Evolutionary conservation across 345 rosid species (phyloP), one percentile per base, ranked within the genome.

Genomic region (Eucalyptus sideroxylon): DNA sequence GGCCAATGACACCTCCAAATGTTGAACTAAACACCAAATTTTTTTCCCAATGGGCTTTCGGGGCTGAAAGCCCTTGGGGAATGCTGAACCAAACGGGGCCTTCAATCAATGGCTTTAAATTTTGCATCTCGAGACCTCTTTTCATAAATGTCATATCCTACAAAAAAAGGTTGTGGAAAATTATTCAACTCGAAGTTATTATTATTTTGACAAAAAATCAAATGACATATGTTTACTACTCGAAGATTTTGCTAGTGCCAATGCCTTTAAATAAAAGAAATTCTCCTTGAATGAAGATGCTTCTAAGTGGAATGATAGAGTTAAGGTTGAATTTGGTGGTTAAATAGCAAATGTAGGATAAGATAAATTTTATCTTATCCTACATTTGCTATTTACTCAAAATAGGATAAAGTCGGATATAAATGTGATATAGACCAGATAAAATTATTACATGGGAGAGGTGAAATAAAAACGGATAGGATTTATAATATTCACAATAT

Each of bases 391-490:
- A 3, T 4, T 0, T 53, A 19, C 0, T 19, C 26, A 21, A 53
- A 1, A 53, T 53, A 53, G 5, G 59, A 53, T 53, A 8, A 53
- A 19, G 1, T 53, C 0, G 2, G 2, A 53, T 53, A 21, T 19
- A 53, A 21, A 53, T 8, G 5, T 4, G 11, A 53, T 53, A 21
- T 21, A 53, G 1, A 19, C 4, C 1, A 1, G 1, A 53, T 53
- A 21, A 53, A 53, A 21, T 53, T 53, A 8, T 53, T 21, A 0
- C 2, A 21, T 8, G 4, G 0, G 1, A 19, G 5, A 53, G 0
- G 11, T 53, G 26, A 4, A 4, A 21, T 53, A 53, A 53, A 53
- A 24, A 21, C 0, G 5, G 1, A 53, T 53, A 21, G 0, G 11
- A 53, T 21, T 53, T 53, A 0, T 19, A 53, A 53, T 53, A 53